Evolutionary conservation across 2,329 filamentous ascomycete species (phyloP).

Genomic region (Diaporthe velutina): DNA sequence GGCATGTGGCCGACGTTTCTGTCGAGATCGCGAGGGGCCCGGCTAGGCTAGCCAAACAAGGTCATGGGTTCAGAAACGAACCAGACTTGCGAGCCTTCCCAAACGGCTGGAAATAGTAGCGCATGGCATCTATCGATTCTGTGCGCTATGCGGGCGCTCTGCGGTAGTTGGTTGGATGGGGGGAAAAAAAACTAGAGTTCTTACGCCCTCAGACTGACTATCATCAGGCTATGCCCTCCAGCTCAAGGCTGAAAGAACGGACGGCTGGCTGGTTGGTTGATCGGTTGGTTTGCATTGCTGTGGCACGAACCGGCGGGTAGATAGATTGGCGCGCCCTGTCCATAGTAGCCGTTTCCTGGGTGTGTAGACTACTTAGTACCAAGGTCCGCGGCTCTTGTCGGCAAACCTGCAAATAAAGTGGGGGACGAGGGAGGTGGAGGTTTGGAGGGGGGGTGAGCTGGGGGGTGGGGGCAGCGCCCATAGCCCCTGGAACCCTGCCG

Average conservation of each 20-base stretch:
- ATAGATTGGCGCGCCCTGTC: slow-evolving; percentile 10
- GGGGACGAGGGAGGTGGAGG: not conserved
- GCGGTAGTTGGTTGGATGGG: not conserved
- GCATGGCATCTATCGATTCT: not conserved
- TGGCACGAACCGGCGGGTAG: slow-evolving; percentile 29
- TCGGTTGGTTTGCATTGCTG: slow-evolving; percentile 4
- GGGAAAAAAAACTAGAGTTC: not conserved
- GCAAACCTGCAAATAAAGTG: slow-evolving; percentile 27
- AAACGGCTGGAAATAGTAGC: slow-evolving; percentile 8
- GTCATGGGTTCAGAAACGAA: slow-evolving; percentile 16
- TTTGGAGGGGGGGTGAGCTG: not conserved
- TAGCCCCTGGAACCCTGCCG: slow-evolving; percentile 7
- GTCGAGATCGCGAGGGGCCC: not conserved
- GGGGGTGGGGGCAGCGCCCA: not conserved
- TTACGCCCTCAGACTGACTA: too few species aligned
- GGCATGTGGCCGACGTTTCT: slow-evolving; percentile 5
- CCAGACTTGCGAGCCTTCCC: slow-evolving; percentile 7
- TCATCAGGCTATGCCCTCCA: not conserved
- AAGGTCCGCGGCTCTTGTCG: slow-evolving; percentile 30
- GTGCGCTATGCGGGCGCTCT: not conserved
- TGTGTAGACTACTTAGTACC: not conserved
- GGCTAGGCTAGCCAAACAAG: not conserved
- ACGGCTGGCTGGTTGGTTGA: not conserved
- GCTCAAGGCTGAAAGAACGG: slow-evolving; percentile 9
- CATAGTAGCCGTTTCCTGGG: slow-evolving; percentile 9